These are phyloP conservation scores for Ophiocordyceps australis DNA, from an alignment of 2,329 filamentous ascomycete genomes.

Conservation along the genomic window DNA sequence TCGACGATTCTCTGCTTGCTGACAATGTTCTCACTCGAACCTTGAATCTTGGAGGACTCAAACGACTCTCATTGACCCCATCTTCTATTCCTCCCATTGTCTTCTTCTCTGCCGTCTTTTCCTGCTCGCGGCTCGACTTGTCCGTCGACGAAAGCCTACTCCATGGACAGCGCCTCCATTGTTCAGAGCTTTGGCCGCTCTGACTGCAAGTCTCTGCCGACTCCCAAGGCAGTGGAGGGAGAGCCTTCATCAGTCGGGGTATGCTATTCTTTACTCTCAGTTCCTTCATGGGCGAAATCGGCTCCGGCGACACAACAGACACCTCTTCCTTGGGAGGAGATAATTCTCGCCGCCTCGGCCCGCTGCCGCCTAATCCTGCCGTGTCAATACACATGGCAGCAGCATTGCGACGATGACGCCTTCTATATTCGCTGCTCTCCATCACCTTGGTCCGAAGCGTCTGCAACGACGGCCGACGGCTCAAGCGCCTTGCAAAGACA, in stretches of 20 bases:
- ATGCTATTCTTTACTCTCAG: slow-evolving; percentile 29
- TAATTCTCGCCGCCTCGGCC: slow-evolving; percentile 1
- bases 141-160: not conserved
- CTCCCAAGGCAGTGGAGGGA: slow-evolving; percentile 24
- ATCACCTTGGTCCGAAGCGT: not conserved
- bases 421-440: slow-evolving; percentile 2
- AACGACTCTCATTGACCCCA: too few species aligned
- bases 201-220: slow-evolving; percentile 1
- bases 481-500: not conserved
- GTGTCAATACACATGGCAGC: slow-evolving; percentile 8
- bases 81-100: too few species aligned
- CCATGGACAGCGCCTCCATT: not conserved
- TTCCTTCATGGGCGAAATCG: slow-evolving; percentile 25
- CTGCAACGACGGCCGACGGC: slow-evolving; percentile 1
- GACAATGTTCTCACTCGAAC: slow-evolving; percentile 9
- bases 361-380: slow-evolving; percentile 2
- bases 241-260: slow-evolving; percentile 31
- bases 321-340: slow-evolving; percentile 5
- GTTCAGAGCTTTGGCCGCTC: not conserved
- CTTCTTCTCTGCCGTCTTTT: not conserved
- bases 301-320: slow-evolving; percentile 25
- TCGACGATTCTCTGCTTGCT: not conserved
- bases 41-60: slow-evolving; percentile 9
- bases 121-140: not conserved
- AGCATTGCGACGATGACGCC: slow-evolving; percentile 9